Base-by-base conservation (phyloP, 192 early-diverging fungal genomes). In the Podila clonocystis region DNA sequence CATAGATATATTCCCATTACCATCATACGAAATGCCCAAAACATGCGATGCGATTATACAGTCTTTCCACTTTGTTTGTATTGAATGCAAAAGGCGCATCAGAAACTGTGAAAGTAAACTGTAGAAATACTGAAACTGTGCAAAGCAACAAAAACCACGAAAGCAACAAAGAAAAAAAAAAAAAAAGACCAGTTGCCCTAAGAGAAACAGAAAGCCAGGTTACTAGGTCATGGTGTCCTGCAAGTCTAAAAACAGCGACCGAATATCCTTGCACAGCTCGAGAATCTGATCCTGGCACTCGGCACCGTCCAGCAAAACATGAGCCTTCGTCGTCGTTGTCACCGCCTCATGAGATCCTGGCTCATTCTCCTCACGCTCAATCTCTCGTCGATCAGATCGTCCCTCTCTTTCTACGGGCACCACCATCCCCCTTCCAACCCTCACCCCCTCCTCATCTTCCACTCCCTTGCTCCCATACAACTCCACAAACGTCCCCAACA, bases 211-310 rank as follows among this genome's bases (percentile, higher is more conserved):
- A 52, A 3, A n/a, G 22, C 19, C n/a, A 0, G 22, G 1, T 7
- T 55, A 45, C 41, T 45, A 17, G 0, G 34, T 36, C 67, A 69
- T 58, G 62, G 60, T 50, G 4, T 63, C 29, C 30, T 62, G 67
- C 59, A 75, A 36, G 4, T 59, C 33, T 62, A 64, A 59, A 33
- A 59, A 68, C 2, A 19, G 19, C 1, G 33, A 50, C 50, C 63
- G 58, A 48, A 79, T 61, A 11, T 79, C 59, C 26, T 41, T 24
- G 28, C 69, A 79, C 17, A 79, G 28, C 29, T 49, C 65, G 15
- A 58, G 6, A 0, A 79, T 31, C 1, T 31, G 65, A 15, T 45
- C 22, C 17, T 79, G 52, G 34, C 63, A 79, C 34, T 68, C 61
- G 28, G 60, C 64, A 4, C 31, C 29, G 8, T 63, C 41, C 2